These are phyloP conservation scores for Dendrocalamus latiflorus DNA, from an alignment of 202 grass and related monocot genomes.

Conservation along the genomic window DNA sequence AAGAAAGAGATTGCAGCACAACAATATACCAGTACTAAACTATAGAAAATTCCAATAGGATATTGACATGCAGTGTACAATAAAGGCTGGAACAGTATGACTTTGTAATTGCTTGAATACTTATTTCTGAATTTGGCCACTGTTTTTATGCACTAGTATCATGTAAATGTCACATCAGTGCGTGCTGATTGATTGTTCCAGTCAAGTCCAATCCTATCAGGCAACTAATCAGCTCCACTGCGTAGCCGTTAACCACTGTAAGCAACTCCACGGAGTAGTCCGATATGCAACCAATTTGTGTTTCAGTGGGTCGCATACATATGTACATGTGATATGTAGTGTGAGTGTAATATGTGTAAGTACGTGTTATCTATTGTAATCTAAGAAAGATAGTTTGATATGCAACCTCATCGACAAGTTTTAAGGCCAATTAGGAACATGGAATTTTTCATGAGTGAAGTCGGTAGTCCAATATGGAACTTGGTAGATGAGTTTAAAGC, in stretches of 20 bases:
- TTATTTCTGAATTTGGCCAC: background rate
- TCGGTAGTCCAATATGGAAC: no score
- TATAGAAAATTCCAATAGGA: background rate
- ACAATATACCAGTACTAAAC: background rate
- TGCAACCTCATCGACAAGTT: no score
- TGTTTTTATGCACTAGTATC: conserved; percentile 10
- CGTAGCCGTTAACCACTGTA: background rate
- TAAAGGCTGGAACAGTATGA: background rate
- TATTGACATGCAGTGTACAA: background rate
- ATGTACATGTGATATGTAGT: no score
- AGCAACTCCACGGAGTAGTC: background rate
- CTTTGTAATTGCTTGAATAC: background rate
- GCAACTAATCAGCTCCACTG: background rate
- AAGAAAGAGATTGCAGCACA: no score
- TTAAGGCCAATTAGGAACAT: no score
- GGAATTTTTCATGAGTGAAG: no score
- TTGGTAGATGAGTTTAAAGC: no score
- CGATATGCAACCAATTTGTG: no score
- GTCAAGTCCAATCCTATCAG: background rate
- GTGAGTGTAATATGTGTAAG: no score
- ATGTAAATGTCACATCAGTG: conserved; percentile 7
- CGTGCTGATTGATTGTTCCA: conserved; percentile 7
- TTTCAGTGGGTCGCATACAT: no score
- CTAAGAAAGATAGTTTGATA: no score
- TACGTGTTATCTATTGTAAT: no score